A percentile compares a stretch with the other conserved stretches of the same genome.
Conservation (phyloP, 345 rosid genomes). For the Ceriops decandra region DNA sequence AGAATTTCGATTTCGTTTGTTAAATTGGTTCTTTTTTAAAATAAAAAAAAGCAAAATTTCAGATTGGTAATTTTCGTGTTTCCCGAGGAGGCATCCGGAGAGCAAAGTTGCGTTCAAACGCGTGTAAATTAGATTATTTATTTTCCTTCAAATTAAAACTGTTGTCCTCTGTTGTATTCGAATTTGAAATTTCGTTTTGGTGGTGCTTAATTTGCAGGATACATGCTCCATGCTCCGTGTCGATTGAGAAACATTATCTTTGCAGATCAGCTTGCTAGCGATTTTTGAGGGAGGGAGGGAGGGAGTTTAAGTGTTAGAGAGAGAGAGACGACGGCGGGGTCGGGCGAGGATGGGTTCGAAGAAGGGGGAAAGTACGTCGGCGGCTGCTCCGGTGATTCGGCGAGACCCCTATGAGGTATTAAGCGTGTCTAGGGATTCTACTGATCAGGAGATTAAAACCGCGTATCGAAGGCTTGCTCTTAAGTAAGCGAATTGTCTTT, state of each 20-base stretch:
- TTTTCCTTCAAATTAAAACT: neutral
- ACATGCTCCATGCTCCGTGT: neutral
- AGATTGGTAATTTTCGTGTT: slow-evolving; percentile 9
- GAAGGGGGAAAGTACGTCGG: slow-evolving; percentile 60
- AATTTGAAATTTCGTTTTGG: neutral
- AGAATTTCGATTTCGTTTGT: neutral
- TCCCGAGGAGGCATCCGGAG: slow-evolving; percentile 20
- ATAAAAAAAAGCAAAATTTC: no score
- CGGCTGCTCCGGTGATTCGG: slow-evolving; percentile 44
- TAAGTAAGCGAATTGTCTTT: slow-evolving; percentile 47
- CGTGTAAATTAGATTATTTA: slow-evolving; percentile 6
- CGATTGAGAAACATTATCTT: neutral
- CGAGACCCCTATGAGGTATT: slow-evolving; percentile 96
- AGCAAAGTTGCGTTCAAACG: slow-evolving; percentile 13
- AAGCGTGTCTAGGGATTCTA: slow-evolving; percentile 71
- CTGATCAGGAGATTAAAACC: slow-evolving; percentile 92
- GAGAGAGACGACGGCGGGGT: neutral
- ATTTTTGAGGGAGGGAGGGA: neutral
- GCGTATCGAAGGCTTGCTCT: slow-evolving; percentile 96
- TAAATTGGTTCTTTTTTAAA: neutral
- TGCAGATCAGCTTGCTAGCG: no score
- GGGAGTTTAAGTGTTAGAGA: neutral
- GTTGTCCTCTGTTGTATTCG: neutral
- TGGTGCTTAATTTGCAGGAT: slow-evolving; percentile 12
- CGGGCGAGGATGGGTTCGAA: slow-evolving; percentile 25